These are phyloP conservation scores for Ambrosia trifida DNA, from an alignment of 129 eudicot species.

Conservation along the genomic window DNA sequence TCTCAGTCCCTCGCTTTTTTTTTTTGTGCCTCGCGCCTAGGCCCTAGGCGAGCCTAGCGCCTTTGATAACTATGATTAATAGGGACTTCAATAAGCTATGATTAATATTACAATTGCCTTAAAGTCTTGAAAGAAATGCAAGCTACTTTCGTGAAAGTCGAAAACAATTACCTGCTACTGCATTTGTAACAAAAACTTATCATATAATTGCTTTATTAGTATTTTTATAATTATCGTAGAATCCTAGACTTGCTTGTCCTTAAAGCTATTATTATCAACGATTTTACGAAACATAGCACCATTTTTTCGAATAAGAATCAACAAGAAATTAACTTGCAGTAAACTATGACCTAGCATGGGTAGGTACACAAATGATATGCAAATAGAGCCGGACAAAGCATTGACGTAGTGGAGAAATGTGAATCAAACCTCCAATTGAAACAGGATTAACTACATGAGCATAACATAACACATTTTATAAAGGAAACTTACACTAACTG, in stretches of 20 bases:
- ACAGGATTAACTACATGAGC: background rate
- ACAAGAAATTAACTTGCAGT: background rate
- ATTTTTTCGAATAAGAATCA: background rate
- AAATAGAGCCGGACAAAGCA: background rate
- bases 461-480: slow-evolving; percentile 2
- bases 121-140: too few species aligned
- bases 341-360: background rate
- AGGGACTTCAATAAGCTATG: background rate
- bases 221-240: too few species aligned
- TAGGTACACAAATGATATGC: background rate
- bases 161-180: too few species aligned
- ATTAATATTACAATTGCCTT: background rate
- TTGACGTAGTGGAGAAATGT: too few species aligned
- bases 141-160: too few species aligned
- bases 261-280: background rate
- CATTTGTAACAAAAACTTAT: background rate
- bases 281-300: background rate
- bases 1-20: too few species aligned
- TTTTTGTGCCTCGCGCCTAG: too few species aligned
- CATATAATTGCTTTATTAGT: background rate
- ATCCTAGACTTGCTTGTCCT: too few species aligned
- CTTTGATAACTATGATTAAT: too few species aligned
- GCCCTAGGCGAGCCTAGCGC: too few species aligned
- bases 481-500: slow-evolving; percentile 65
- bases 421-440: background rate